Base-by-base conservation (phyloP, 495 filamentous ascomycete species). In the Darksidea phi region DNA sequence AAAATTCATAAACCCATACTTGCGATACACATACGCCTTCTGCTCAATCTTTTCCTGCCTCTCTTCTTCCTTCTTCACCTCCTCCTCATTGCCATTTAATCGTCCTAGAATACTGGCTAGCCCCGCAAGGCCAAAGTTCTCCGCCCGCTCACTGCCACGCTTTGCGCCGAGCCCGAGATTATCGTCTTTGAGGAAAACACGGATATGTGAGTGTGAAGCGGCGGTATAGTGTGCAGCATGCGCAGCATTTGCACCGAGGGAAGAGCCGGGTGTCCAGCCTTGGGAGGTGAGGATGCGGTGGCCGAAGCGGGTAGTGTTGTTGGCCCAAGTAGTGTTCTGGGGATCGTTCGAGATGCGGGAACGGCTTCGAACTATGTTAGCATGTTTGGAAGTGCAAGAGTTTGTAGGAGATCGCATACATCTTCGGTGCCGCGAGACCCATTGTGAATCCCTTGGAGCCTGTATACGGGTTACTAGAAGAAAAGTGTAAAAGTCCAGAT, bases 251-350 rank as follows among this genome's bases (percentile, higher is more conserved):
- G 85, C 86, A 25, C 93, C 94, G 25, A 98, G 81, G 49, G 82
- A 86, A 59, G 83, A 78, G 23, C 93, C 93, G 0, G 93, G 93
- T 45, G 83, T 83, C 93, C 93, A 98, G 47, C 93, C 93, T 68
- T 96, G 91, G 1, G 85, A 78, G 53, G 86, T 83, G 61, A 98
- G 84, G 54, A 97, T 88, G 65, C 81, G 85, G 71, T 96, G 91
- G 66, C 93, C 93, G 69, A 90, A 97, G 48, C 84, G 83, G 46
- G 81, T 78, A 61, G 89, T 91, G 66, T 90, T 87, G 61, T 84
- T 86, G 47, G 87, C 83, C 93, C 93, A 98, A 76, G 82, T 82
- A 26, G 89, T 95, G 71, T 97, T 97, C 72, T 96, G 95, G 13
- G 93, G 93, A 76, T 98, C 93, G 68, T 86, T 76, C 48, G 89